Percentiles rank a stretch among this genome's conserved stretches.
phyloP scores from a whole-genome alignment of 805 yeast species.

The Candida silvicultrix region DNA sequence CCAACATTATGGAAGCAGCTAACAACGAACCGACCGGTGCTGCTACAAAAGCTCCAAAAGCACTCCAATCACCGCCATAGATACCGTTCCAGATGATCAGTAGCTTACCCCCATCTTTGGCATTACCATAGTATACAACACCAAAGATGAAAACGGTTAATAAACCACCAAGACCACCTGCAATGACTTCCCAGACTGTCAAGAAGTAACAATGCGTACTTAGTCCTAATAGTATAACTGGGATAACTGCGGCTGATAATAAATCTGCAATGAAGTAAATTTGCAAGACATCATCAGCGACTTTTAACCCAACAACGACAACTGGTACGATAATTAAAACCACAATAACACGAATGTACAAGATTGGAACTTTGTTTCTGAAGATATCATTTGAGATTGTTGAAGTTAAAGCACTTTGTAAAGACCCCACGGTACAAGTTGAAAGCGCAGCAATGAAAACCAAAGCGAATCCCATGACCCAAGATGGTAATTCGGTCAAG shows the following conservation, averaged over 20 bases:
- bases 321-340: constrained; percentile 79
- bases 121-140: constrained; percentile 64
- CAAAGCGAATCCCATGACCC: constrained; percentile 81
- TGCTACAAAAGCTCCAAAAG: constrained; percentile 89
- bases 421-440: constrained; percentile 83
- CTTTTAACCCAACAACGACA: constrained; percentile 74
- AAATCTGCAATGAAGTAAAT: constrained; percentile 89
- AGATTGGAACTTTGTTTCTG: constrained; percentile 66
- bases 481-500: constrained; percentile 65
- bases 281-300: constrained; percentile 77
- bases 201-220: constrained; percentile 60
- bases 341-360: constrained; percentile 66
- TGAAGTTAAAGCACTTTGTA: constrained; percentile 85
- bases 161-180: constrained; percentile 80
- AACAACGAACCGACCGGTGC: constrained; percentile 80
- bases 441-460: constrained; percentile 70
- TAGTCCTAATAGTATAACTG: constrained; percentile 76
- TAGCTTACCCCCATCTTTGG: constrained; percentile 71
- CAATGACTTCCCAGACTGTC: constrained; percentile 73
- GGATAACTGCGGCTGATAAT: constrained; percentile 81
- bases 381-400: constrained; percentile 85
- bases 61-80: constrained; percentile 82
- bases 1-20: constrained; percentile 47
- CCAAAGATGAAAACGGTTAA: constrained; percentile 81
- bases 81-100: constrained; percentile 75